A percentile compares a stretch with the other conserved stretches of the same genome.
Conservation (phyloP, 2,329 filamentous ascomycete species). For the Cladobotryum mycophilum region DNA sequence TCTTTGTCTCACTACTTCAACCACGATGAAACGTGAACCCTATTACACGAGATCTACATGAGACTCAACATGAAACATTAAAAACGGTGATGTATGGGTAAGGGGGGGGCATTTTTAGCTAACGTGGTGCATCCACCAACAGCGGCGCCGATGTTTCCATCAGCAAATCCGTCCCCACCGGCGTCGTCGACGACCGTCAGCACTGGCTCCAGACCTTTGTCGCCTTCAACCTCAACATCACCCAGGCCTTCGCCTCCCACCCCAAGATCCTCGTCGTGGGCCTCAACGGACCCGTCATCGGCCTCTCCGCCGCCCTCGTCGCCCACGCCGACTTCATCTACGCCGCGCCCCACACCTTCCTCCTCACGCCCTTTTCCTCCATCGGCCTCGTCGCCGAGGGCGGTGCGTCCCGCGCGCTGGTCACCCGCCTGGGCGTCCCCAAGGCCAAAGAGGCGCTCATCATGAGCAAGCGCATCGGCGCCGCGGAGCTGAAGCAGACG, state of each 20-base stretch:
- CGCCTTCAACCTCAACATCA: constrained; percentile 81
- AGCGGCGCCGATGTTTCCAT: constrained; percentile 76
- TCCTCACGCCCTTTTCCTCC: constrained; percentile 86
- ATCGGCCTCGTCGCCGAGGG: constrained; percentile 89
- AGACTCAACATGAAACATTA: background rate
- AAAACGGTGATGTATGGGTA: background rate
- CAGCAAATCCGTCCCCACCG: constrained; percentile 35
- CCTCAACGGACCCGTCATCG: constrained; percentile 86
- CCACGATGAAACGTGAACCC: background rate
- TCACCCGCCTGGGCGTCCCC: constrained; percentile 69
- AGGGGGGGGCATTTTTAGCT: background rate
- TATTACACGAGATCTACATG: background rate
- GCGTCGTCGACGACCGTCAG: constrained; percentile 33
- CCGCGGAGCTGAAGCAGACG: constrained; percentile 64
- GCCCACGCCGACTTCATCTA: constrained; percentile 92
- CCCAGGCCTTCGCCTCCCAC: constrained; percentile 85
- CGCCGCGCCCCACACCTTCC: constrained; percentile 69
- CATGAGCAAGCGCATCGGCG: constrained; percentile 73
- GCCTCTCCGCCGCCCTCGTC: constrained; percentile 77
- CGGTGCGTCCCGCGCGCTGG: constrained; percentile 70
- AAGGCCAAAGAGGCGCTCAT: constrained; percentile 90
- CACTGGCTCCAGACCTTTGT: constrained; percentile 68
- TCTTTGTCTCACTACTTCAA: background rate
- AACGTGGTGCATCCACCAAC: background rate
- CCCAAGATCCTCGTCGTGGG: constrained; percentile 89